Percentiles rank a stretch among this genome's conserved stretches.
phyloP scores from a whole-genome alignment of 345 rosid species.

The Bretschneidera sinensis region DNA sequence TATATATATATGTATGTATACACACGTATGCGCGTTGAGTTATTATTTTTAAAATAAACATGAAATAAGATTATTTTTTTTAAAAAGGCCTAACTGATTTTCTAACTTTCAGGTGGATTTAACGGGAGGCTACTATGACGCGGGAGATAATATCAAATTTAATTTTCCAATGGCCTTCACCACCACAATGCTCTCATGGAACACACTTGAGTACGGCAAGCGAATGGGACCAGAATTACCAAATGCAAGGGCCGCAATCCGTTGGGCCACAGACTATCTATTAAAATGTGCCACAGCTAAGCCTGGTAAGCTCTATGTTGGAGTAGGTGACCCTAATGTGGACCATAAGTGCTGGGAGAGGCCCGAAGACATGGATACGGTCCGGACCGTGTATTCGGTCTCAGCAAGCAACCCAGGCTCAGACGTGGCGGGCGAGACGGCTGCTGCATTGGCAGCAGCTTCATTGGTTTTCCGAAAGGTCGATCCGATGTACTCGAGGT shows the following conservation, averaged over 20 bases:
- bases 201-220: conserved; percentile 73
- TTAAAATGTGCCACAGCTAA: conserved; percentile 76
- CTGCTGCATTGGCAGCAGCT: conserved; percentile 89
- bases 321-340: conserved; percentile 83
- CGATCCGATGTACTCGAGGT: conserved; percentile 46
- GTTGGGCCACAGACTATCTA: conserved; percentile 84
- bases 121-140: conserved; percentile 89
- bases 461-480: conserved; percentile 71
- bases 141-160: conserved; percentile 90
- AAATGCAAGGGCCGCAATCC: conserved; percentile 57
- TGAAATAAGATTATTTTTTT: no score
- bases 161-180: conserved; percentile 95
- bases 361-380: conserved; percentile 94
- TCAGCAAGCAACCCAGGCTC: conserved; percentile 85
- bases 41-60: no score
- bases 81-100: no score
- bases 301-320: conserved; percentile 78
- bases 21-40: no score
- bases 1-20: no score
- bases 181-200: conserved; percentile 90
- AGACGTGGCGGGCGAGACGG: conserved; percentile 83
- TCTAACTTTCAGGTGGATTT: conserved; percentile 56
- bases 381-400: conserved; percentile 60
- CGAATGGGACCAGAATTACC: conserved; percentile 58
- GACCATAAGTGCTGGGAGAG: conserved; percentile 97